Conservation (phyloP, 192 early-diverging fungal genomes). For the Glomus cerebriforme region DNA sequence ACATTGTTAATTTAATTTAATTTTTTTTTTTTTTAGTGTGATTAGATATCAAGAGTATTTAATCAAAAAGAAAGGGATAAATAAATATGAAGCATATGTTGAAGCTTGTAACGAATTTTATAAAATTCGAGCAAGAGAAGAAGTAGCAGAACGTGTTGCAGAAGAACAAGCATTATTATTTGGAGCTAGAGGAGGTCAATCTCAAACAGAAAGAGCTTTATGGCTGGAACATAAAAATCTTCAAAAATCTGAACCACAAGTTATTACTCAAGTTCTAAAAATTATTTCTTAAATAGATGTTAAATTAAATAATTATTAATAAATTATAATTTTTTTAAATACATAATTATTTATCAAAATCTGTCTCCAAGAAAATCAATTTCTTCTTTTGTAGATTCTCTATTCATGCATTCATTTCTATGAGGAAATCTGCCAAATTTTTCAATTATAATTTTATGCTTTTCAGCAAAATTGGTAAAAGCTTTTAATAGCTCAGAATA, state of each 20-base stretch:
- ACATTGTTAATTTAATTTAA: background rate
- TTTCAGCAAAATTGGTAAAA: slow-evolving; percentile 43
- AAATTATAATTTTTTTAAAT: no score
- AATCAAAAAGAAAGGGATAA: slow-evolving; percentile 61
- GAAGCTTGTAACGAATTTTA: slow-evolving; percentile 83
- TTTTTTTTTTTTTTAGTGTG: slow-evolving; percentile 58
- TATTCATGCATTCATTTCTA: slow-evolving; percentile 55
- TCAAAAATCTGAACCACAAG: background rate
- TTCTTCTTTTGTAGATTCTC: slow-evolving; percentile 58
- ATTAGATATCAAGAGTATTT: slow-evolving; percentile 83
- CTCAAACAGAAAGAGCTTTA: slow-evolving; percentile 15
- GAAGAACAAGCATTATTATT: slow-evolving; percentile 56
- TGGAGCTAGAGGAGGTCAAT: slow-evolving; percentile 21
- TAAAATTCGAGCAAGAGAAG: slow-evolving; percentile 73
- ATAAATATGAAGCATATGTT: slow-evolving; percentile 78
- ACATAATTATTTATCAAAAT: background rate
- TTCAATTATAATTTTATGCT: slow-evolving; percentile 53
- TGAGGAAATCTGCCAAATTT: slow-evolving; percentile 66
- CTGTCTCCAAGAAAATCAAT: slow-evolving; percentile 37
- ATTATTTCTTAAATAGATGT: background rate
- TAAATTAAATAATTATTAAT: background rate
- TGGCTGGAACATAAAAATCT: slow-evolving; percentile 9
- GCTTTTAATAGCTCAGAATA: slow-evolving; percentile 43
- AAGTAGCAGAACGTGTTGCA: slow-evolving; percentile 67
- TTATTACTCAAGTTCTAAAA: background rate